phyloP scores from a whole-genome alignment of 2,329 filamentous ascomycete species.

The Alternaria ethzedia region DNA sequence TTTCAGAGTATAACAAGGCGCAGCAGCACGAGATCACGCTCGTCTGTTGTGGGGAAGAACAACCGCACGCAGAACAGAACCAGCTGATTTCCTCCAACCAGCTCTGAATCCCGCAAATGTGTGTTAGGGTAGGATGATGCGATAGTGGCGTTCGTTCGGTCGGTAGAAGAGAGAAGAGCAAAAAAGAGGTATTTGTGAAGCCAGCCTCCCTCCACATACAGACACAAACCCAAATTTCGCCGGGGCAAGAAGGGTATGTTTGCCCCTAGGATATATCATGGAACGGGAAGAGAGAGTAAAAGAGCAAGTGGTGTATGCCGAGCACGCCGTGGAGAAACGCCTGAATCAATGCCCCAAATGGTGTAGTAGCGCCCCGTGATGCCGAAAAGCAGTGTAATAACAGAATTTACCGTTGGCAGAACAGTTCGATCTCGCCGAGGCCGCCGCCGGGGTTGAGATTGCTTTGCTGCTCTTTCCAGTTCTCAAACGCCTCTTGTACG shows the following conservation, averaged over 20 bases:
- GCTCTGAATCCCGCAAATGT: neutral
- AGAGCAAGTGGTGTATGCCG: neutral
- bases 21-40: neutral
- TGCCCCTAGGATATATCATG: neutral
- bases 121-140: neutral
- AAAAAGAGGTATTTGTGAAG: neutral
- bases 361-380: neutral
- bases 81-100: neutral
- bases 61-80: neutral
- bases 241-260: neutral
- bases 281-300: neutral
- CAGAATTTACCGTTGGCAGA: slow-evolving; percentile 43
- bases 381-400: neutral
- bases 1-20: neutral
- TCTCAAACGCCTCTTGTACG: slow-evolving; percentile 92
- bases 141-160: neutral
- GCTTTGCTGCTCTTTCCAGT: slow-evolving; percentile 81
- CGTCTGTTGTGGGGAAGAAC: neutral
- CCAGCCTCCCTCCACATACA: neutral
- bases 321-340: slow-evolving; percentile 1
- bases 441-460: slow-evolving; percentile 65
- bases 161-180: neutral
- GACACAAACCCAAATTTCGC: neutral
- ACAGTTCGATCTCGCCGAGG: slow-evolving; percentile 81
- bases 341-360: slow-evolving; percentile 5